Evolutionary conservation across 2,329 filamentous ascomycete species (phyloP).

Genomic region (Fusarium xyrophilum): DNA sequence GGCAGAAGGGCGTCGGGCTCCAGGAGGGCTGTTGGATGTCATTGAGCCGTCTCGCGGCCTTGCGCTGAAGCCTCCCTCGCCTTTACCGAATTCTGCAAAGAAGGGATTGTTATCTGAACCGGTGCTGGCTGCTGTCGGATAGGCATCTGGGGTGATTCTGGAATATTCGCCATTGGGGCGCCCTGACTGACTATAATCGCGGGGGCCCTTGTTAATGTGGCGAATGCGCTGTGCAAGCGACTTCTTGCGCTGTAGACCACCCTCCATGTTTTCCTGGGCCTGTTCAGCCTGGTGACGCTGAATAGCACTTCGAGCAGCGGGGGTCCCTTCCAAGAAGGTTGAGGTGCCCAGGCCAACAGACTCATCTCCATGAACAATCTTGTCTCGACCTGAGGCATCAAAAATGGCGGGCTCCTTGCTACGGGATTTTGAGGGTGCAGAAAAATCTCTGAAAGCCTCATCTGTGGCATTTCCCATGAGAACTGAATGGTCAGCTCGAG

Average conservation of each 20-base stretch:
- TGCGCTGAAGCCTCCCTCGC: conserved; percentile 59
- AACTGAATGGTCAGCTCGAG: conserved; percentile 81
- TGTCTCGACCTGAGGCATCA: conserved; percentile 71
- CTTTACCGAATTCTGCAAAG: conserved; percentile 76
- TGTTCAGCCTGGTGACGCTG: conserved; percentile 76
- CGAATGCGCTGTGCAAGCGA: conserved; percentile 91
- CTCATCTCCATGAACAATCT: conserved; percentile 83
- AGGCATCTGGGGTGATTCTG: conserved; percentile 51
- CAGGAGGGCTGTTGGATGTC: conserved; percentile 65
- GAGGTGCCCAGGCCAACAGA: conserved; percentile 87
- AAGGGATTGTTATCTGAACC: conserved; percentile 71
- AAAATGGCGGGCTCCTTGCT: conserved; percentile 61
- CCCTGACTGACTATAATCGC: conserved; percentile 65
- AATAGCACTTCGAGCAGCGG: conserved; percentile 81
- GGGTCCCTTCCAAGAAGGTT: conserved; percentile 93
- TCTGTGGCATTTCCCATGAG: conserved; percentile 81
- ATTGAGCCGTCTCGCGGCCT: conserved; percentile 49
- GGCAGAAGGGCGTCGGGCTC: conserved; percentile 47
- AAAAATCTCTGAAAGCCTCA: conserved; percentile 88
- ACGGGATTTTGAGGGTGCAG: conserved; percentile 48
- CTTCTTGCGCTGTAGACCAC: conserved; percentile 85
- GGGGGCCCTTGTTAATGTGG: conserved; percentile 76
- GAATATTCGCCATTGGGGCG: conserved; percentile 57
- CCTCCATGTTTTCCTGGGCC: conserved; percentile 62
- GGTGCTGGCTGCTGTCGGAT: conserved; percentile 45